phyloP scores from a whole-genome alignment of 2,329 filamentous ascomycete genomes.

The Alternaria sp. region DNA sequence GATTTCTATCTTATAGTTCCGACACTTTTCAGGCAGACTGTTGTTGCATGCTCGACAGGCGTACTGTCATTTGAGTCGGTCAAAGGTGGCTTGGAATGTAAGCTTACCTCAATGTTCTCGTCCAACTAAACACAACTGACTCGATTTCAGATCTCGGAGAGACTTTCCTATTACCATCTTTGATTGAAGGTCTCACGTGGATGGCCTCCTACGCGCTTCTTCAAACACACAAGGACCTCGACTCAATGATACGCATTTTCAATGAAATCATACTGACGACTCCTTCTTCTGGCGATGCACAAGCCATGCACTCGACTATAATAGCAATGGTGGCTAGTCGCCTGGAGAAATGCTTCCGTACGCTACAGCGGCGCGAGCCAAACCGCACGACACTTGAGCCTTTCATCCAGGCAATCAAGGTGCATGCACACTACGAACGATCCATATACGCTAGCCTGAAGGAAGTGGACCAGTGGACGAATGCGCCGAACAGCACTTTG shows the following conservation, averaged over 20 bases:
- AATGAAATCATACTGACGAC: slow-evolving; percentile 74
- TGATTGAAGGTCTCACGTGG: slow-evolving; percentile 76
- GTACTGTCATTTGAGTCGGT: slow-evolving; percentile 72
- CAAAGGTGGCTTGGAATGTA: slow-evolving; percentile 78
- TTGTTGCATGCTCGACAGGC: slow-evolving; percentile 71
- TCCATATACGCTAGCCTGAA: slow-evolving; percentile 68
- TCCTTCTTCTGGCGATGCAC: slow-evolving; percentile 74
- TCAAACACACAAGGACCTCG: slow-evolving; percentile 67
- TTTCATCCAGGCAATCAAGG: slow-evolving; percentile 68
- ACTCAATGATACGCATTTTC: slow-evolving; percentile 73
- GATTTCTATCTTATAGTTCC: slow-evolving; percentile 82
- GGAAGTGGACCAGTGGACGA: slow-evolving; percentile 73
- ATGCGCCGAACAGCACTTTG: slow-evolving; percentile 63
- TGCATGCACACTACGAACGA: slow-evolving; percentile 65
- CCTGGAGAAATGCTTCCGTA: slow-evolving; percentile 70
- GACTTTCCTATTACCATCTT: slow-evolving; percentile 78
- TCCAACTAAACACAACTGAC: background rate
- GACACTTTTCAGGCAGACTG: slow-evolving; percentile 76
- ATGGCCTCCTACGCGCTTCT: slow-evolving; percentile 74
- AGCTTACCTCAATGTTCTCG: slow-evolving; percentile 33
- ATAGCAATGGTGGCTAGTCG: slow-evolving; percentile 74
- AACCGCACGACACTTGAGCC: slow-evolving; percentile 73
- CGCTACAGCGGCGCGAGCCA: slow-evolving; percentile 70
- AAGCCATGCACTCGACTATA: slow-evolving; percentile 72
- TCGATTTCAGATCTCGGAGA: slow-evolving; percentile 70